These are phyloP conservation scores for Xylaria sp. DNA, from an alignment of 495 filamentous ascomycete species.

Conservation along the genomic window DNA sequence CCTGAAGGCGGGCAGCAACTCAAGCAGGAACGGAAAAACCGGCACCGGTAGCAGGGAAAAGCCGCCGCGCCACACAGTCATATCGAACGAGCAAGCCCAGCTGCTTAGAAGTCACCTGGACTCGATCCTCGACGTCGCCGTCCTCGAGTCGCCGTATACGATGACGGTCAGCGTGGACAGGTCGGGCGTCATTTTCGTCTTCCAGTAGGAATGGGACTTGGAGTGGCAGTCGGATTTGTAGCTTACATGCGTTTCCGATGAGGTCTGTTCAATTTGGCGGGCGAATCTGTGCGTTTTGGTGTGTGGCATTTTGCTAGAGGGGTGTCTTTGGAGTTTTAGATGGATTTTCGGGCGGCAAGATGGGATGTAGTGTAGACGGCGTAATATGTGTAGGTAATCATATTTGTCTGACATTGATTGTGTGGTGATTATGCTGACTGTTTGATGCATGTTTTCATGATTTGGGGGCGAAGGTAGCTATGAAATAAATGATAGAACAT, in stretches of 20 bases:
- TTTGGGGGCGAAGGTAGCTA: background rate
- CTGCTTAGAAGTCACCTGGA: conserved; percentile 88
- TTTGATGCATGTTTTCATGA: background rate
- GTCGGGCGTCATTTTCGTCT: conserved; percentile 91
- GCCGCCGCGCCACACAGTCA: conserved; percentile 81
- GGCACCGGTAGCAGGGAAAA: conserved; percentile 44
- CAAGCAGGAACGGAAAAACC: conserved; percentile 38
- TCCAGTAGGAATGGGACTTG: conserved; percentile 51
- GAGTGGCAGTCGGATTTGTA: background rate
- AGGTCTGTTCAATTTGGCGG: background rate
- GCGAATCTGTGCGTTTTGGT: background rate
- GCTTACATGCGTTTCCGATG: background rate
- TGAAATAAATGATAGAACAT: background rate
- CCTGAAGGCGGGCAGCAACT: conserved; percentile 47
- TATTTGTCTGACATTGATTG: background rate
- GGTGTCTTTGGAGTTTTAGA: conserved; percentile 19
- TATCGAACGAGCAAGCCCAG: conserved; percentile 85
- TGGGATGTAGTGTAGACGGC: background rate
- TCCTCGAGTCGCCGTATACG: conserved; percentile 87
- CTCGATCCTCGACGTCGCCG: conserved; percentile 82
- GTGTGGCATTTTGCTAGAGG: background rate
- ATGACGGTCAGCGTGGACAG: conserved; percentile 93
- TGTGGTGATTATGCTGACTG: background rate
- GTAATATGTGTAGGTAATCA: background rate
- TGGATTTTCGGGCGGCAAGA: background rate